Percentiles rank a stretch among this genome's conserved stretches.
These are phyloP conservation scores for Xylaria sp. DNA, from an alignment of 2,329 filamentous ascomycete genomes.

Conservation along the genomic window DNA sequence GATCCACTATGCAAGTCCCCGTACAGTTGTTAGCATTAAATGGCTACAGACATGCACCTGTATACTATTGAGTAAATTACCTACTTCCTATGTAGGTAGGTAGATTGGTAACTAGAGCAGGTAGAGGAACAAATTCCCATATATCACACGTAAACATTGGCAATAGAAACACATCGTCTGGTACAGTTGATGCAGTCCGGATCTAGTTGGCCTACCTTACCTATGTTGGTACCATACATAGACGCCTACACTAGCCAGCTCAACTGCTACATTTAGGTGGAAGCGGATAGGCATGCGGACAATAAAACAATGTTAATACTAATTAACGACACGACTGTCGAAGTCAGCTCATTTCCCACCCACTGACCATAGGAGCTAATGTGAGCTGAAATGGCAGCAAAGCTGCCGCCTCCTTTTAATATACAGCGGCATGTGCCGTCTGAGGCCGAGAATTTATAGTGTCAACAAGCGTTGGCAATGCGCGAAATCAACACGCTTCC, in stretches of 20 bases:
- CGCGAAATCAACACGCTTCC: background rate
- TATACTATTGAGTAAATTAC: background rate
- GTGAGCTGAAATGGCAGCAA: background rate
- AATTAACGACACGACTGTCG: background rate
- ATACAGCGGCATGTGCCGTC: background rate
- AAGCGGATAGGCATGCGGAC: background rate
- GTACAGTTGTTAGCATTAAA: background rate
- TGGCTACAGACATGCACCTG: background rate
- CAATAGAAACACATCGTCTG: background rate
- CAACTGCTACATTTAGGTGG: background rate
- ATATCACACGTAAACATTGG: background rate
- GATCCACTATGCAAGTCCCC: background rate
- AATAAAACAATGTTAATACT: background rate
- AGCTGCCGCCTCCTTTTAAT: background rate
- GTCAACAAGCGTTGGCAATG: background rate
- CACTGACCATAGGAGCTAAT: background rate
- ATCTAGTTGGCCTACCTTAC: background rate
- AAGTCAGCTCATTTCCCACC: conserved; percentile 2
- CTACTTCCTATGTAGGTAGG: background rate
- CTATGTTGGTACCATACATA: background rate
- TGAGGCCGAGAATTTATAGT: background rate
- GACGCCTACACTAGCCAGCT: background rate
- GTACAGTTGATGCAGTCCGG: background rate
- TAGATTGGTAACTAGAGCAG: background rate
- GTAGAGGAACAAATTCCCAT: background rate